These are phyloP conservation scores for Picocystis sp. DNA, from an alignment of 163 green algal species.

Conservation along the genomic window DNA sequence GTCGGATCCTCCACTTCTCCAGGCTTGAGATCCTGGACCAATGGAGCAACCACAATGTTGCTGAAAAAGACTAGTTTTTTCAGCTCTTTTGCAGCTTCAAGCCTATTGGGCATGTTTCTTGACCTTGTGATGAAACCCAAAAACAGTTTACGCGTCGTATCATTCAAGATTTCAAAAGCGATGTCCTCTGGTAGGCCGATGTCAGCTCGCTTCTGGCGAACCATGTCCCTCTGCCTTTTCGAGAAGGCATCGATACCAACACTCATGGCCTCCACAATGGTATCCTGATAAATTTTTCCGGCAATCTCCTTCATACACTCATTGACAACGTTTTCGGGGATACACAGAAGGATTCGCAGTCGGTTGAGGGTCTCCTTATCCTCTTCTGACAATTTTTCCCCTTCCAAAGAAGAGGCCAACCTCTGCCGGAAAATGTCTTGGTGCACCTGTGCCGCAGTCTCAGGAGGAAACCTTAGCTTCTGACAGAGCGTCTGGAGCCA, in stretches of 20 bases:
- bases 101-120: slow-evolving; percentile 35
- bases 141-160: slow-evolving; percentile 36
- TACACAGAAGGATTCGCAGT: slow-evolving; percentile 70
- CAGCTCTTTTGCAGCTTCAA: slow-evolving; percentile 55
- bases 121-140: slow-evolving; percentile 50
- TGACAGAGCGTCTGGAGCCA: slow-evolving; percentile 38
- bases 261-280: slow-evolving; percentile 17
- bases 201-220: slow-evolving; percentile 1
- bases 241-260: slow-evolving; percentile 1
- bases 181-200: slow-evolving; percentile 21
- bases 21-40: slow-evolving; percentile 56
- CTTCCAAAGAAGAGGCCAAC: slow-evolving; percentile 37
- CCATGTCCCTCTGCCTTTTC: background rate
- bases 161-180: slow-evolving; percentile 23
- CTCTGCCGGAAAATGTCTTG: slow-evolving; percentile 55
- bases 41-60: slow-evolving; percentile 55
- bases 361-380: slow-evolving; percentile 55
- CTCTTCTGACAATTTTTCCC: slow-evolving; percentile 36
- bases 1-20: background rate
- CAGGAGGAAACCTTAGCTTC: slow-evolving; percentile 41
- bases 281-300: slow-evolving; percentile 19
- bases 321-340: slow-evolving; percentile 39
- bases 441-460: slow-evolving; percentile 66
- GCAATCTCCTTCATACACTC: slow-evolving; percentile 35
- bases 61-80: slow-evolving; percentile 90